Evolutionary conservation across 257 asterid species (phyloP).

Genomic region (Mitragyna speciosa): DNA sequence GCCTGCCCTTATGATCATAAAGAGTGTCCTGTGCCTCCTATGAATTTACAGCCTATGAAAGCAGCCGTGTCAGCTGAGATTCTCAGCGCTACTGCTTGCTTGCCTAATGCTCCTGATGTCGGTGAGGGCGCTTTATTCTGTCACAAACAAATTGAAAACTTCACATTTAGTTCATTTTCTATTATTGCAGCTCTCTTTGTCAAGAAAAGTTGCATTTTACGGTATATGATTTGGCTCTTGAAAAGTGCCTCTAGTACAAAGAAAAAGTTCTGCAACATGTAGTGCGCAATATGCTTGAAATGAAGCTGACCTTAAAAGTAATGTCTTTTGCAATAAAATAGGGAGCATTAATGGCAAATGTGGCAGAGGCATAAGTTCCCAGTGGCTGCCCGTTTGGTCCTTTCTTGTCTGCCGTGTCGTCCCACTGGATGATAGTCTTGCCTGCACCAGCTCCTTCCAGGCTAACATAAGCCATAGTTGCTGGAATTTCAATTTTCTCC

Average conservation of each 20-base stretch:
- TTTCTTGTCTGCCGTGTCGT: constrained; percentile 64
- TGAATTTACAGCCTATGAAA: constrained; percentile 71
- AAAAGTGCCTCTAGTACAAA: background rate
- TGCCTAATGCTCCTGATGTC: constrained; percentile 67
- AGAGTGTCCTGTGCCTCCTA: constrained; percentile 88
- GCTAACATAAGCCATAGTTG: constrained; percentile 70
- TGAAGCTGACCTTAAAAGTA: constrained; percentile 61
- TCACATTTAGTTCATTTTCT: background rate
- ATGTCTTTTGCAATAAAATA: constrained; percentile 76
- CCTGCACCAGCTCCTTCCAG: constrained; percentile 59
- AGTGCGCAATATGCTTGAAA: too few relatives aligned
- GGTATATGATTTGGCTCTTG: background rate
- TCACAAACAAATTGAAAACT: background rate
- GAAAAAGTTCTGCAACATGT: background rate
- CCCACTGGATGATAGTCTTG: constrained; percentile 69
- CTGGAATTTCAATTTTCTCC: constrained; percentile 87
- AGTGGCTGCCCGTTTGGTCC: constrained; percentile 57
- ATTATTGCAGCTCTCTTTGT: too few relatives aligned
- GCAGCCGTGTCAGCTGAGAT: constrained; percentile 87
- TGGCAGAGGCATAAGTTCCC: constrained; percentile 90
- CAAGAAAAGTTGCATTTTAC: background rate
- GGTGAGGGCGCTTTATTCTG: constrained; percentile 78
- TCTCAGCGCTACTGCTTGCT: constrained; percentile 93
- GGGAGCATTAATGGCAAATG: constrained; percentile 86
- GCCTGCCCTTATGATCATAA: constrained; percentile 85